Base-by-base conservation (phyloP, 768 basidiomycete genomes). In the Lactarius evosmus region DNA sequence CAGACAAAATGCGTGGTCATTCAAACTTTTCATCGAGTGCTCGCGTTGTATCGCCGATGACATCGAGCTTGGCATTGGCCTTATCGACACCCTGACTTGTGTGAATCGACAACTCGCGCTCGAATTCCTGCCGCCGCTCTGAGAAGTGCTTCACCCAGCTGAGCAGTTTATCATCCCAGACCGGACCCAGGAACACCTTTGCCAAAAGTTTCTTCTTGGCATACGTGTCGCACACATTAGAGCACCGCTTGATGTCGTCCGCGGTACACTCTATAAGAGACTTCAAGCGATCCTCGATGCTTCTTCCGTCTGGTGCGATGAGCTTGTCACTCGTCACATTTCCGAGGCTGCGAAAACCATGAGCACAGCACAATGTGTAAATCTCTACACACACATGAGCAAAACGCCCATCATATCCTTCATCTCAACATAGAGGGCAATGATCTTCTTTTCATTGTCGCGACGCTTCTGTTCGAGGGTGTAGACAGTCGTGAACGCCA, bases 371-470 rank as follows among this genome's bases (percentile, higher is more conserved):
- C n/a, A 16, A 5, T 12, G n/a, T 1, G 34, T 30, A 33, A 19
- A 16, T 11, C 52, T 5, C 12, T 32, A 3, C 25, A 59, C 66
- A 25, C 27, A 66, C 66, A 49, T 46, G 19, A 66, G 33, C 12
- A 66, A 56, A 7, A 51, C 56, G 11, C 69, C 60, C 77, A 84
- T 80, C 74, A 81, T 76, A 49, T 82, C 76, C 61, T 75, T 76
- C 82, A 85, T 85, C 64, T 81, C 78, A 7, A 79, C 69, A 40
- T 80, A 79, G 7, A 85, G 72, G 2, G 75, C 72, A 1, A 78
- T 62, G 8, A 83, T 75, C 63, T 81, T 82, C 61, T 76, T 78
- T 60, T 84, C 79, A 58, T 85, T 85, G 27, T 82, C 81, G 25
- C 79, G 73, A 27, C 82, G 74, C 3, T 78, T 79, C 58, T 79